Conservation (phyloP, 495 filamentous ascomycete species). For the Neurospora sp. region DNA sequence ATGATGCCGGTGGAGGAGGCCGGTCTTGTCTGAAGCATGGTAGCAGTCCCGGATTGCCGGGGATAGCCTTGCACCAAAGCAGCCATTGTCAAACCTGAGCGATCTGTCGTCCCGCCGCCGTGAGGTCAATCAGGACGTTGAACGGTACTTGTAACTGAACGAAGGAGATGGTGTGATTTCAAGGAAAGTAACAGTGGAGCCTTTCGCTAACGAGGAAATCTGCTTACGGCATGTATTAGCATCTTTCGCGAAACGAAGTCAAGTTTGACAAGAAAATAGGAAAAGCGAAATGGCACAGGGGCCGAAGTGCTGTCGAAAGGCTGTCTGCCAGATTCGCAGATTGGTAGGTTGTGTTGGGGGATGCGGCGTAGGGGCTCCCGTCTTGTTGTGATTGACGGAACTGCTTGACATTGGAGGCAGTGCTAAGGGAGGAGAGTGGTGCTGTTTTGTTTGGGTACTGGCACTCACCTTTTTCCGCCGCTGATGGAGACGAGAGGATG, state of each 20-base stretch:
- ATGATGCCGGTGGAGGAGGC: conserved; percentile 60
- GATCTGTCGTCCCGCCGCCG: background rate
- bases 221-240: background rate
- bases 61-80: conserved; percentile 86
- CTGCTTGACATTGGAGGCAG: background rate
- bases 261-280: background rate
- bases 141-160: background rate
- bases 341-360: background rate
- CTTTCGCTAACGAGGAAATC: background rate
- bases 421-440: background rate
- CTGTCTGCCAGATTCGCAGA: background rate
- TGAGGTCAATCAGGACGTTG: background rate
- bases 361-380: background rate
- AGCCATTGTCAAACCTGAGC: conserved; percentile 52
- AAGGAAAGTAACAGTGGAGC: background rate
- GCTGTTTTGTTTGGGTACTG: background rate
- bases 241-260: background rate
- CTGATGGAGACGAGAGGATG: background rate
- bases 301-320: background rate
- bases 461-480: background rate
- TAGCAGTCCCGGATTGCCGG: conserved; percentile 67
- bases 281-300: background rate
- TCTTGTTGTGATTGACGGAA: background rate
- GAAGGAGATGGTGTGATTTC: background rate
- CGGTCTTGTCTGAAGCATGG: conserved; percentile 73